A percentile compares a stretch with the other conserved stretches of the same genome.
phyloP scores from a whole-genome alignment of 1,284 basidiomycete genomes.

The Thelephora terrestris region DNA sequence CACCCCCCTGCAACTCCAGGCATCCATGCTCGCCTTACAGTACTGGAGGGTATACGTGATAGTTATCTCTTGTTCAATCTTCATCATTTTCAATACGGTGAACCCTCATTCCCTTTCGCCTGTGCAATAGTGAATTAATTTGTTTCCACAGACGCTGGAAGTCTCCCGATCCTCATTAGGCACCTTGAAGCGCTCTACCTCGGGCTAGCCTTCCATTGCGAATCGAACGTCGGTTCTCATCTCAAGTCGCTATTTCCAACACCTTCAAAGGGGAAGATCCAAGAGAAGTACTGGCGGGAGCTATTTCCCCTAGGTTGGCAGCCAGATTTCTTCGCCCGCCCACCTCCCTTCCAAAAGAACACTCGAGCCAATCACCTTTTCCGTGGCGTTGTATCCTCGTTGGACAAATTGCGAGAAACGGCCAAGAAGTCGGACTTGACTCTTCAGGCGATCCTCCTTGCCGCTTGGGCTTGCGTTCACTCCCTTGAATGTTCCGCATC shows the following conservation, averaged over 20 bases:
- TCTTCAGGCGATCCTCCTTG: slow-evolving; percentile 31
- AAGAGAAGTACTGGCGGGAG: slow-evolving; percentile 31
- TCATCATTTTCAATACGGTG: slow-evolving; percentile 42
- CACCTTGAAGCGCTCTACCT: slow-evolving; percentile 30
- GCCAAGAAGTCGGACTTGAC: slow-evolving; percentile 25
- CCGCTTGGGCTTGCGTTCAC: slow-evolving; percentile 36
- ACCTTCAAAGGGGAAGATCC: slow-evolving; percentile 18
- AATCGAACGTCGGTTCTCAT: slow-evolving; percentile 25
- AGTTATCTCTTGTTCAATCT: slow-evolving; percentile 33
- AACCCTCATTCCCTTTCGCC: too few species aligned
- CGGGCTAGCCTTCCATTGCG: slow-evolving; percentile 17
- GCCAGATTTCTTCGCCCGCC: slow-evolving; percentile 24
- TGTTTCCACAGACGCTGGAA: slow-evolving; percentile 24
- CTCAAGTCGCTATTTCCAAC: slow-evolving; percentile 19
- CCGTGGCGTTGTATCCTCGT: slow-evolving; percentile 13
- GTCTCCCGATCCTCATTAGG: slow-evolving; percentile 31
- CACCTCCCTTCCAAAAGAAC: slow-evolving; percentile 6
- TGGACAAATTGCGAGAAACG: slow-evolving; percentile 16
- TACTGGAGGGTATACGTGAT: slow-evolving; percentile 20
- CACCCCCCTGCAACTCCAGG: slow-evolving; percentile 24
- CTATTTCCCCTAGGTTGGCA: slow-evolving; percentile 22
- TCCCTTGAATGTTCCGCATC: slow-evolving; percentile 21
- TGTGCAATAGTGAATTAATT: too few species aligned
- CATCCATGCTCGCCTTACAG: slow-evolving; percentile 26
- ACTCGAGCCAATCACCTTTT: slow-evolving; percentile 16